phyloP scores from a whole-genome alignment of 1,139 yeast species.

The Hyphopichia wangnamkhiaoensis region DNA sequence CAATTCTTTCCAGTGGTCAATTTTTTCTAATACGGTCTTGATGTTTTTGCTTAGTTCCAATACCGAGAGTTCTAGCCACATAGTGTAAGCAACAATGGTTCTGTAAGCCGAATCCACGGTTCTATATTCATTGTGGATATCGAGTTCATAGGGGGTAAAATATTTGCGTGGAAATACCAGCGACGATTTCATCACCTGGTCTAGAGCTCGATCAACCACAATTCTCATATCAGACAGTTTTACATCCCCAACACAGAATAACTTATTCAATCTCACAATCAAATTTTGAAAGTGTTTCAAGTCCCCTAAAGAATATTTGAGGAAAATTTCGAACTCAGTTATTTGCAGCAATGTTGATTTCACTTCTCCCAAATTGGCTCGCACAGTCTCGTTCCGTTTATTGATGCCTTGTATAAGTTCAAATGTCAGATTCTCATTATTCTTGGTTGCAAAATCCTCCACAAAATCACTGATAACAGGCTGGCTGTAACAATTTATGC shows the following conservation, averaged over 20 bases:
- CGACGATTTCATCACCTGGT: slow-evolving; percentile 11
- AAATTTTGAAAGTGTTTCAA: slow-evolving; percentile 31
- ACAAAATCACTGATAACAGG: slow-evolving; percentile 23
- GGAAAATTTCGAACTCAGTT: slow-evolving; percentile 56
- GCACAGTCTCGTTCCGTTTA: slow-evolving; percentile 17
- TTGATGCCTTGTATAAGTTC: slow-evolving; percentile 31
- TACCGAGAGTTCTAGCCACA: slow-evolving; percentile 33
- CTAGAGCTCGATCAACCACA: slow-evolving; percentile 20
- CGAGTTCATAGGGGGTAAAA: not conserved
- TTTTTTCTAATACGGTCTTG: slow-evolving; percentile 34
- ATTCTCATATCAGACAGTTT: slow-evolving; percentile 45
- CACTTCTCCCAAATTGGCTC: slow-evolving; percentile 22
- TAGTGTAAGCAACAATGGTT: slow-evolving; percentile 20
- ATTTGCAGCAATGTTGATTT: slow-evolving; percentile 27
- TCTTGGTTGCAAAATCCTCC: slow-evolving; percentile 22
- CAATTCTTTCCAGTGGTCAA: slow-evolving; percentile 55
- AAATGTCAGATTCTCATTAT: slow-evolving; percentile 27
- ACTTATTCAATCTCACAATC: slow-evolving; percentile 43
- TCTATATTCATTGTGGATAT: slow-evolving; percentile 8
- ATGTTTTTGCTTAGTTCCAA: slow-evolving; percentile 42
- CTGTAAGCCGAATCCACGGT: slow-evolving; percentile 15
- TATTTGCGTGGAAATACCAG: not conserved
- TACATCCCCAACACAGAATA: slow-evolving; percentile 41
- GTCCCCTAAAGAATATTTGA: slow-evolving; percentile 55
- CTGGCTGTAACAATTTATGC: slow-evolving; percentile 23